Evolutionary conservation across 768 basidiomycete genomes (phyloP), one percentile per base, ranked within the genome.

Genomic region (Cystofilobasidium capitatum): DNA sequence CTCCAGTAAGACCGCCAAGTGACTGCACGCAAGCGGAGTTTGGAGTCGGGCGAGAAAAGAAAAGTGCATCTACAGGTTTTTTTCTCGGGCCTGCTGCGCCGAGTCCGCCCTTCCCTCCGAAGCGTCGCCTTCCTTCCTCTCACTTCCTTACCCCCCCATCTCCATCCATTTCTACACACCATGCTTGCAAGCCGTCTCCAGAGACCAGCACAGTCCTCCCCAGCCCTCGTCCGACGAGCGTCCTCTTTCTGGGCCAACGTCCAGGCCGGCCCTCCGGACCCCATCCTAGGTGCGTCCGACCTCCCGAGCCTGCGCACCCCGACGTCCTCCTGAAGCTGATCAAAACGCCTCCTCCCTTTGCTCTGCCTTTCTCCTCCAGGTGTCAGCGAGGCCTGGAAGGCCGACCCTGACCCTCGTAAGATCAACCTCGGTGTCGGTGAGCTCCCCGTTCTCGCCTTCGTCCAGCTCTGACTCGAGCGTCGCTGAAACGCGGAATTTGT

Each of bases 401-500:
- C 91, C 51, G 91, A 97, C 83, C 86, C 85, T 74, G 85, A 88
- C 77, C 81, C 88, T 22, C 85, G 86, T 71, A 98, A 98, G 79
- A 94, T 99, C 75, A 99, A 98, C 80, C 82, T 99, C 67, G 96
- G 96, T 75, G 96, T 97, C 71, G 96, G 96, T 73, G 89, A 91
- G 54, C 45, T 37, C 39, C 22, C 40, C 59, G 31, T 33, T 49
- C 40, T 13, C 45, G 33, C 22, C 16, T 33, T 49, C 39, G 49
- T 22, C 20, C 35, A 42, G 22, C 26, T 44, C 29, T 54, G 24
- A 64, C 62, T 51, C 51, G 35, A 20, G 39, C 7, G 42, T 42
- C 20, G 33, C 51, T 54, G 39, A 59, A 10, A 20, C 17, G 3
- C 24, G 6, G 31, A 29, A 29, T 47, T 39, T n/a, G 17, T 29